Evolutionary conservation across 1,139 yeast genomes (phyloP).

Genomic region (Scheffersomyces lignicola): DNA sequence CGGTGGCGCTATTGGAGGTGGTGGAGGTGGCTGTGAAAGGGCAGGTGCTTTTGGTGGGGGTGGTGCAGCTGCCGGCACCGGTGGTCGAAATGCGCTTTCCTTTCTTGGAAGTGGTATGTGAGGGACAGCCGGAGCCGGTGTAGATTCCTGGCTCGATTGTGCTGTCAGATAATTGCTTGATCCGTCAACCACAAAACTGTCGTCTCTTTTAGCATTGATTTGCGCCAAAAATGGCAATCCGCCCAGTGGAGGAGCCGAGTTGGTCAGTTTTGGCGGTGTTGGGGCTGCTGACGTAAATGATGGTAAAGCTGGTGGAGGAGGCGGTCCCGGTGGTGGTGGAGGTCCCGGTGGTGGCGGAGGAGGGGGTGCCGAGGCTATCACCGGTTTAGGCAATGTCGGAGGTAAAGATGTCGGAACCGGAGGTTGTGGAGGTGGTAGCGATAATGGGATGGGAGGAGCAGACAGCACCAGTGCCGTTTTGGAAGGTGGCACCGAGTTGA

Average conservation of each 20-base stretch:
- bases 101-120: slow-evolving; percentile 9
- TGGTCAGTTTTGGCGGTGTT: slow-evolving; percentile 17
- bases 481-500: slow-evolving; percentile 37
- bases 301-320: slow-evolving; percentile 21
- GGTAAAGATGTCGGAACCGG: slow-evolving; percentile 7
- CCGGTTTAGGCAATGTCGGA: slow-evolving; percentile 9
- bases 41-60: slow-evolving; percentile 12
- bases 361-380: slow-evolving; percentile 17
- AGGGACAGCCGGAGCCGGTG: slow-evolving; percentile 9
- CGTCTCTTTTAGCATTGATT: slow-evolving; percentile 41
- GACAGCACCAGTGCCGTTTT: slow-evolving; percentile 12
- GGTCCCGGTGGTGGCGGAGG: slow-evolving; percentile 17
- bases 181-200: slow-evolving; percentile 37
- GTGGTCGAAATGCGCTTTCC: slow-evolving; percentile 12
- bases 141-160: slow-evolving; percentile 15
- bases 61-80: slow-evolving; percentile 11
- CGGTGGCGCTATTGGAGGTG: slow-evolving; percentile 19
- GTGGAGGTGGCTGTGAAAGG: slow-evolving; percentile 12
- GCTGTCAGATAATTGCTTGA: slow-evolving; percentile 18
- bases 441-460: slow-evolving; percentile 11
- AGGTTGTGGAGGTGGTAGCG: slow-evolving; percentile 5
- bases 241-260: slow-evolving; percentile 16
- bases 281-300: slow-evolving; percentile 6
- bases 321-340: slow-evolving; percentile 14
- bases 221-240: slow-evolving; percentile 44